Percentiles rank a stretch among this genome's conserved stretches.
Conservation (phyloP, 176 grass and related monocot genomes). For the Oryza coarctata region DNA sequence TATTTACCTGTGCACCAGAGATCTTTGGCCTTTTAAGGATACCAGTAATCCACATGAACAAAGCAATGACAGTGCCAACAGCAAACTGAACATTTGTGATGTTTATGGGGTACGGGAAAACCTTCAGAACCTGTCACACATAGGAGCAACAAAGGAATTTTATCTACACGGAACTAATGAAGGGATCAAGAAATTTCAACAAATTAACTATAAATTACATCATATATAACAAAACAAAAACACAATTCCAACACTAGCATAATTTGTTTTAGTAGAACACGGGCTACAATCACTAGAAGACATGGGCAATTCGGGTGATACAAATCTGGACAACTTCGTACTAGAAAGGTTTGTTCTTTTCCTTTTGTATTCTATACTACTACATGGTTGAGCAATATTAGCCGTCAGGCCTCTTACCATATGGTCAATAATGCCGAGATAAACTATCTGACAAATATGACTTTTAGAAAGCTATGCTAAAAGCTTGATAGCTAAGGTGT, state of each 20-base stretch:
- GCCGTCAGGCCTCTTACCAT: neutral
- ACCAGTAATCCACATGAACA: conserved; percentile 71
- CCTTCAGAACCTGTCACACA: conserved; percentile 64
- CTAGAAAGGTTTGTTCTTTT: neutral
- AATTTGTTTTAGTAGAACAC: neutral
- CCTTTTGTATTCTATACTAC: neutral
- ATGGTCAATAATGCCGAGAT: neutral
- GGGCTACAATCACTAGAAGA: neutral
- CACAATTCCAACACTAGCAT: neutral
- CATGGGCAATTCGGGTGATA: neutral
- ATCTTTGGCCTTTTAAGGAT: conserved; percentile 74
- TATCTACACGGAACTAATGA: neutral
- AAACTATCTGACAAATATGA: neutral
- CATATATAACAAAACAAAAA: neutral
- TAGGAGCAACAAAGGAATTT: neutral
- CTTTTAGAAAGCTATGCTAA: neutral
- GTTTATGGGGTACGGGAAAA: conserved; percentile 76
- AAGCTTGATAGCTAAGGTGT: neutral
- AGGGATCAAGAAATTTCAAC: neutral
- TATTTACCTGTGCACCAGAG: conserved; percentile 62
- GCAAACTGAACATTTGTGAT: conserved; percentile 77
- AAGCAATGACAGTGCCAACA: conserved; percentile 56
- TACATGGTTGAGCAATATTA: neutral
- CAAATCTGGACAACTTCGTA: neutral
- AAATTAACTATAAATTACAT: neutral